Base-by-base conservation (phyloP, 192 early-diverging fungal genomes). In the Dispira simplex region DNA sequence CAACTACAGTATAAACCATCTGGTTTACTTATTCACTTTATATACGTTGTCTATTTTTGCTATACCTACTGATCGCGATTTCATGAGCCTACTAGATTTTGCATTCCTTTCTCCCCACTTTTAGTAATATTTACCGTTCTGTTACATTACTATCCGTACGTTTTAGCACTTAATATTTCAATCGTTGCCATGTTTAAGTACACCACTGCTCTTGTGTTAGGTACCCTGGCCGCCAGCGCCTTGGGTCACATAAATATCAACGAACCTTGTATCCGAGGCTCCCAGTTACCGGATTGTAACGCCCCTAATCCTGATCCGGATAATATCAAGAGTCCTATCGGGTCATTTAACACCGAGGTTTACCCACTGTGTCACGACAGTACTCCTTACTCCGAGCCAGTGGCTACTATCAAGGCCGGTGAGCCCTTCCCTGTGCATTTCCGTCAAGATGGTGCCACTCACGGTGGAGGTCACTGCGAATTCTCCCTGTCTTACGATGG, bases 401-500 rank as follows among this genome's bases (percentile, higher is more conserved):
- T 43, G 55, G 55, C 68, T 0, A 66, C 57, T 1, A 48, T 23
- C 26, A 46, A 18, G 12, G 65, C 65, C 23, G 65, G 65, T 23
- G 11, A 44, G 20, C 46, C 44, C 20, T 18, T 66, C 16, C 26
- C 43, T 2, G 46, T 73, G 16, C 47, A 44, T 3, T 66, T 66
- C 65, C 32, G 32, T 6, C 9, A 23, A 25, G 70, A n/a, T 25
- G 62, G 32, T 26, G 62, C 63, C 11, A 18, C 21, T 25, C 68
- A 72, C 64, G 59, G 27, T 23, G 71, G 71, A 12, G 75, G 75
- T 21, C 71, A 77, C 66, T 73, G 75, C 62, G 67, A 77, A 57
- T 73, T 77, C 49, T 51, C 75, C 3, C 52, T 77, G 21, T 73
- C 71, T 13, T 66, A 63, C 51, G 75, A 77, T 57, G 44, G 20